phyloP scores from a whole-genome alignment of 495 filamentous ascomycete genomes.

The Podospora bellae-mahoneyi region DNA sequence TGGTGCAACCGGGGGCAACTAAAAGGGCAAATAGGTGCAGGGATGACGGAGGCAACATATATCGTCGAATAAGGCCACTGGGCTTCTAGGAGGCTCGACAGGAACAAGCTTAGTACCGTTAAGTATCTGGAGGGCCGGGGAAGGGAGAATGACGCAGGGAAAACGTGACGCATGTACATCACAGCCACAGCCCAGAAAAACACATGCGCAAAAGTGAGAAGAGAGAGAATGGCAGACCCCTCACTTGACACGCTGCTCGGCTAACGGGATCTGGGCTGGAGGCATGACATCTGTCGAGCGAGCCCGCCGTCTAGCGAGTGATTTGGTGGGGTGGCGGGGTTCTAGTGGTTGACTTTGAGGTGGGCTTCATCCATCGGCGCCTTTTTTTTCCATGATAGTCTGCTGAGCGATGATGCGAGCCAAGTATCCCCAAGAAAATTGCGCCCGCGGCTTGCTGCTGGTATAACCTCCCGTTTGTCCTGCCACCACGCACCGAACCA shows the following conservation, averaged over 20 bases:
- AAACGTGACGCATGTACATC: slow-evolving; percentile 21
- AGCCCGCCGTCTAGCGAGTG: slow-evolving; percentile 15
- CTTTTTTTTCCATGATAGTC: not conserved
- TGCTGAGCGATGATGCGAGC: slow-evolving; percentile 14
- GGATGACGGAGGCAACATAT: not conserved
- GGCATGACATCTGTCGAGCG: slow-evolving; percentile 27
- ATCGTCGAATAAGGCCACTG: not conserved
- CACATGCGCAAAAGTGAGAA: not conserved
- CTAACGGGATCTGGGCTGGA: slow-evolving; percentile 20
- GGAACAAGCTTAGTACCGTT: not conserved
- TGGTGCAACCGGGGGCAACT: not conserved
- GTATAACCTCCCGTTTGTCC: not conserved
- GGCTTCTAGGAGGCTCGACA: not conserved
- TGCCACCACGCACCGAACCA: not conserved
- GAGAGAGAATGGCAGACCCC: slow-evolving; percentile 1
- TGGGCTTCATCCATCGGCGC: slow-evolving; percentile 9
- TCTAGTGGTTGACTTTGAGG: slow-evolving; percentile 12
- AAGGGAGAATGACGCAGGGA: slow-evolving; percentile 15
- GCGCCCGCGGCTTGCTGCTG: not conserved
- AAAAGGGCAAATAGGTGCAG: not conserved
- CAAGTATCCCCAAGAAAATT: slow-evolving; percentile 11
- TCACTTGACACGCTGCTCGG: slow-evolving; percentile 8
- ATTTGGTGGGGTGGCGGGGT: slow-evolving; percentile 34
- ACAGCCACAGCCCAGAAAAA: slow-evolving; percentile 13
- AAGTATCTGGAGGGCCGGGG: not conserved